These are phyloP conservation scores for Trichosporon ovoides DNA, from an alignment of 1,284 basidiomycete genomes.

Conservation along the genomic window DNA sequence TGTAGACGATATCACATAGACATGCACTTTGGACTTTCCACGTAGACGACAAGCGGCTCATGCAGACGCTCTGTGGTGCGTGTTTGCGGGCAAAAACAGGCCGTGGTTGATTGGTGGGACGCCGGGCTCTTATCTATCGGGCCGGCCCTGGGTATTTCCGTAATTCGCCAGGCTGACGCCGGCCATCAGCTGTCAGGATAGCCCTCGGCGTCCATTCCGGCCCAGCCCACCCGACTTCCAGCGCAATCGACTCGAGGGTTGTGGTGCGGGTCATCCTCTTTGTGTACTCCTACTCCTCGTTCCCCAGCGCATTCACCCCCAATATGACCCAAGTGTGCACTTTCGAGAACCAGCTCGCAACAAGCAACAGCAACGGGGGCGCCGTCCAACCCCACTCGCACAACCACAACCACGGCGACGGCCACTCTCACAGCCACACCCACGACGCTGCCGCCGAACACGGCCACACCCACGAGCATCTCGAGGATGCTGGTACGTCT, in stretches of 20 bases:
- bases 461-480: slow-evolving; percentile 84
- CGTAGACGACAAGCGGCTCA: not conserved
- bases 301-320: not conserved
- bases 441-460: slow-evolving; percentile 55
- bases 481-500: slow-evolving; percentile 71
- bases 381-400: slow-evolving; percentile 10
- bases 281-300: not conserved
- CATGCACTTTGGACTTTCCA: not conserved
- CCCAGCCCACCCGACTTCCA: not conserved
- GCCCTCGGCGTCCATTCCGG: not conserved
- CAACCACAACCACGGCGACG: slow-evolving; percentile 37
- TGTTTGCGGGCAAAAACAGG: not conserved
- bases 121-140: not conserved
- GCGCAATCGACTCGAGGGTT: too few species aligned
- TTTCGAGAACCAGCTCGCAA: slow-evolving; percentile 44
- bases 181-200: not conserved
- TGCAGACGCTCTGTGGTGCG: too few species aligned
- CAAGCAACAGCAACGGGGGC: slow-evolving; percentile 20
- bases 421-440: slow-evolving; percentile 28
- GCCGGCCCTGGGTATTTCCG: not conserved
- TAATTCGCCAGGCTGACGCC: too few species aligned
- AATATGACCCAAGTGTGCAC: slow-evolving; percentile 35
- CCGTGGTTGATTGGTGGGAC: not conserved
- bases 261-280: not conserved
- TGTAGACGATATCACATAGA: not conserved